Evolutionary conservation across 2,329 filamentous ascomycete species (phyloP), one percentile per base, ranked within the genome.

Genomic region (Lachnellula hyalina): DNA sequence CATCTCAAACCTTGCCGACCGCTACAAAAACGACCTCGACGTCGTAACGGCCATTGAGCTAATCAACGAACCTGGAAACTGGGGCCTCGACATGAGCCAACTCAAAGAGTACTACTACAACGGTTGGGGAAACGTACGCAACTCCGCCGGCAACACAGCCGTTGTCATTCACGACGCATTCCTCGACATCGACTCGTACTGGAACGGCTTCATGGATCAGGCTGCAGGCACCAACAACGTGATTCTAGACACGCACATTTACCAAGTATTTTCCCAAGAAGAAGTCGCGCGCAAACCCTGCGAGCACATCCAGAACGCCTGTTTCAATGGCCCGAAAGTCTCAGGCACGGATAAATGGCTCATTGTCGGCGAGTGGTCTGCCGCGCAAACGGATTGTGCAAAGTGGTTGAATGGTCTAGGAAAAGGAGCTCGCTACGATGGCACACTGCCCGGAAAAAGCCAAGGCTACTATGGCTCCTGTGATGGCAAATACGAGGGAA

Each of bases 181-280:
- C 70, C 67, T 75, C 36, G 67, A 74, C 4, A 74, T 79, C 1
- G 75, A 72, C 38, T 74, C 73, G 6, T 68, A 64, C 25, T 88
- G 83, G 81, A 87, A 87, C 63, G 80, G 77, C 2, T 84, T 82
- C 68, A 75, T 86, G 67, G 79, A 75, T 52, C 72, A 71, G n/a
- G 83, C 82, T 3, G 53, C 59, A 21, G 61, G 66, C 5, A 59
- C 68, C n/a, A 66, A 70, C 41, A 57, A 65, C 36, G 74, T 76
- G 52, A 72, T 70, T 38, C 61, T 76, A 42, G 74, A 75, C 52
- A 71, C 68, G 0, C 74, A 75, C 52, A 71, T 75, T 49, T 76
- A 75, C 59, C 74, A 76, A 61, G 71, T 76, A 55, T 71, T 72
- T 55, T 69, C 66, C 4, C 57, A 66, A 4, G 64, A 52, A 4